These are phyloP conservation scores for Calocera viscosa DNA, from an alignment of 768 basidiomycete species.

Conservation along the genomic window DNA sequence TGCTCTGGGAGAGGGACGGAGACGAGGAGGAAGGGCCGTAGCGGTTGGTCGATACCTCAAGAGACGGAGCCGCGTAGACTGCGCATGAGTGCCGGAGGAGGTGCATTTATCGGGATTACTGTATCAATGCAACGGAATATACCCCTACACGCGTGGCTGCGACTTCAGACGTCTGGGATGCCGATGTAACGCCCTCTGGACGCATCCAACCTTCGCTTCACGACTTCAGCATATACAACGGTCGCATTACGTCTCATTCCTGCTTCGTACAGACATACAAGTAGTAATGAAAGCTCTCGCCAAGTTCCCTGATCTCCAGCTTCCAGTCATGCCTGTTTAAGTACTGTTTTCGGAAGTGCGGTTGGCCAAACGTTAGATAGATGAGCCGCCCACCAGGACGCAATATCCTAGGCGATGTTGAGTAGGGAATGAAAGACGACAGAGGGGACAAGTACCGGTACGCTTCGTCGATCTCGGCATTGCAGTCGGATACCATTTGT, in stretches of 20 bases:
- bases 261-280: conserved; percentile 34
- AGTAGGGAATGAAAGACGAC: not conserved
- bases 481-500: conserved; percentile 57
- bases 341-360: conserved; percentile 69
- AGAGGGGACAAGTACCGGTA: not conserved
- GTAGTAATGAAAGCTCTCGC: conserved; percentile 75
- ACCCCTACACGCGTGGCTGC: not conserved
- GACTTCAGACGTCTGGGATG: not conserved
- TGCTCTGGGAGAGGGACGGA: not conserved
- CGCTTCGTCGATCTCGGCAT: conserved; percentile 60
- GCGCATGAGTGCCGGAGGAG: not conserved
- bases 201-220: not conserved
- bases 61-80: not conserved
- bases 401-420: conserved; percentile 41
- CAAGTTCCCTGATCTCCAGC: conserved; percentile 56
- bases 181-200: not conserved
- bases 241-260: not conserved
- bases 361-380: conserved; percentile 80
- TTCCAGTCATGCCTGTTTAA: conserved; percentile 43
- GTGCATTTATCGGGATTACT: conserved; percentile 2
- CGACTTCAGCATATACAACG: no score
- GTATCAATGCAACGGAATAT: conserved; percentile 2
- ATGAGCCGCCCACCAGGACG: conserved; percentile 51
- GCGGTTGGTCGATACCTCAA: not conserved
- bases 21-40: not conserved